phyloP scores from a whole-genome alignment of 495 filamentous ascomycete genomes.

The Trichocladium antarcticum region DNA sequence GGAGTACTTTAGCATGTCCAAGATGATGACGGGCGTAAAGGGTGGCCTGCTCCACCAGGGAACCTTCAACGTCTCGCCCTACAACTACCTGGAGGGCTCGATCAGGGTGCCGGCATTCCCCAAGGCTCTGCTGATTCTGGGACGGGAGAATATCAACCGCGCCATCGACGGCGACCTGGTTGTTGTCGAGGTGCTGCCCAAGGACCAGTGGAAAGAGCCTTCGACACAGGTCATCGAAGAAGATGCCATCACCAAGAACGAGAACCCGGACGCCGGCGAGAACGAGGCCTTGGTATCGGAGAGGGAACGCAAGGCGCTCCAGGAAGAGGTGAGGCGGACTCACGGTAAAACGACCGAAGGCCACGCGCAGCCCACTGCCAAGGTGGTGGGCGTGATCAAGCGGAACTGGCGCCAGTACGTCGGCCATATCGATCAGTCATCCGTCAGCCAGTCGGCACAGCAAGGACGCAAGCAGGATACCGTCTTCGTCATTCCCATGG shows the following conservation, averaged over 20 bases:
- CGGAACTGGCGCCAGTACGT: constrained; percentile 98
- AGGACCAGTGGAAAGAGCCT: constrained; percentile 91
- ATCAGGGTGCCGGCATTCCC: constrained; percentile 85
- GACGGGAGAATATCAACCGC: constrained; percentile 94
- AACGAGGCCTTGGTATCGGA: constrained; percentile 66
- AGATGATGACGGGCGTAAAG: constrained; percentile 85
- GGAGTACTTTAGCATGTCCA: constrained; percentile 79
- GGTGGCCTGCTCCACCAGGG: constrained; percentile 83
- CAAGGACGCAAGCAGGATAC: constrained; percentile 76
- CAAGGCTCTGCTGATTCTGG: constrained; percentile 73
- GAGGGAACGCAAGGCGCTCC: constrained; percentile 70
- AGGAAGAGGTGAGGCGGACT: constrained; percentile 79
- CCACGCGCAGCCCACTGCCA: constrained; percentile 78
- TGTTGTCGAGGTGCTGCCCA: constrained; percentile 82
- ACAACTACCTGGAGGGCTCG: constrained; percentile 92
- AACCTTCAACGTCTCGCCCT: constrained; percentile 88
- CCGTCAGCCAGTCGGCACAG: constrained; percentile 56
- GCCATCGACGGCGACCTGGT: constrained; percentile 84
- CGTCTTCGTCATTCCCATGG: constrained; percentile 93
- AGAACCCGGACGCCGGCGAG: constrained; percentile 75
- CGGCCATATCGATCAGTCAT: constrained; percentile 81
- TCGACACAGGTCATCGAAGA: constrained; percentile 94
- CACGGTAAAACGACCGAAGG: constrained; percentile 72
- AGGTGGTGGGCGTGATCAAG: constrained; percentile 84
- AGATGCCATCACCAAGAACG: constrained; percentile 81